These are phyloP conservation scores for Suhomyces sp. DNA, from an alignment of 805 yeast species.

Conservation along the genomic window DNA sequence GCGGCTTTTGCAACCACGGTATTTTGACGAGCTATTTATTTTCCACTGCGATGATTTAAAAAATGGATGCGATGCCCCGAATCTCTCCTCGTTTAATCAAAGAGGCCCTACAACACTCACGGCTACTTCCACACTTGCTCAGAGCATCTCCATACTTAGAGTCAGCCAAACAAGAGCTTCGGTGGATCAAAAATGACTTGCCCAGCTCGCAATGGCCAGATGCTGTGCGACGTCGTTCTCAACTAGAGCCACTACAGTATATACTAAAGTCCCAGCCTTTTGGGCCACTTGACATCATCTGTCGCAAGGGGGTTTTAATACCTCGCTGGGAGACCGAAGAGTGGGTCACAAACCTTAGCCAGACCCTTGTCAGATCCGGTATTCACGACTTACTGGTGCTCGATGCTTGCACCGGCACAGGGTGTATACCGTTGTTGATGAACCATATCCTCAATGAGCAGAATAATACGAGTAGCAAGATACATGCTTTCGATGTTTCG, in stretches of 20 bases:
- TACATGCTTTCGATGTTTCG: slow-evolving; percentile 59
- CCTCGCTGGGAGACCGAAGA: slow-evolving; percentile 97
- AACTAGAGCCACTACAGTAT: slow-evolving; percentile 75
- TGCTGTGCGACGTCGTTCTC: slow-evolving; percentile 56
- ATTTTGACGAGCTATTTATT: not conserved
- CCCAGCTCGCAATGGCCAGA: slow-evolving; percentile 42
- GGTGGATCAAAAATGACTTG: slow-evolving; percentile 63
- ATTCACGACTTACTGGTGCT: slow-evolving; percentile 31
- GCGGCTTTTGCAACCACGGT: too few species aligned
- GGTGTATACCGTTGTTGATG: slow-evolving; percentile 71
- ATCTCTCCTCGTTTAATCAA: slow-evolving; percentile 26
- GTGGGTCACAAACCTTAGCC: slow-evolving; percentile 57
- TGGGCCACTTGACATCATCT: slow-evolving; percentile 59
- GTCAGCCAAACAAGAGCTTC: slow-evolving; percentile 54
- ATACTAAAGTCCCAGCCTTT: slow-evolving; percentile 86
- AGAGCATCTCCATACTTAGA: slow-evolving; percentile 27
- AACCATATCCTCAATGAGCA: slow-evolving; percentile 17
- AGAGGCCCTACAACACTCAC: slow-evolving; percentile 24
- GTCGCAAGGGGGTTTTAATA: slow-evolving; percentile 67
- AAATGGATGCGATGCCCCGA: slow-evolving; percentile 27
- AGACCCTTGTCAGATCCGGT: slow-evolving; percentile 3
- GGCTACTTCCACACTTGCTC: slow-evolving; percentile 32
- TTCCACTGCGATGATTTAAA: not conserved
- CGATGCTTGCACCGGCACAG: slow-evolving; percentile 87
- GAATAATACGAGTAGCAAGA: slow-evolving; percentile 9